Percentiles rank a stretch among this genome's conserved stretches.
Conservation (phyloP, 768 basidiomycete genomes). For the Suillus cothurnatus region DNA sequence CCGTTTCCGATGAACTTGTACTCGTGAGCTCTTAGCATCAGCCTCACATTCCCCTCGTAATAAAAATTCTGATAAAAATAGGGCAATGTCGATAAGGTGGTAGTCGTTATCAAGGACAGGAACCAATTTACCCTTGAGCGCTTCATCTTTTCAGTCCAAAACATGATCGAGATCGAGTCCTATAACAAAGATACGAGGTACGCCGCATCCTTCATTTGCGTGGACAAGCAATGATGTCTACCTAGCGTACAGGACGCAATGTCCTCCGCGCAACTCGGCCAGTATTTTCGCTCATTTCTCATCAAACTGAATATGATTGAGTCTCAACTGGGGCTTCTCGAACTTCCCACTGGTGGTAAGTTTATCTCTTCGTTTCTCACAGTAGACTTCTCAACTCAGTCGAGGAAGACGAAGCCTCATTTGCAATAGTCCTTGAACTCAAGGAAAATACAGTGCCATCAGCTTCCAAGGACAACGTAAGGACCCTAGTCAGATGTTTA, state of each 20-base stretch:
- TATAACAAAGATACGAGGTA: constrained; percentile 75
- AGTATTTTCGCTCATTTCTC: constrained; percentile 82
- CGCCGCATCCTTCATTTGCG: constrained; percentile 7
- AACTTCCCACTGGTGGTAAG: constrained; percentile 41
- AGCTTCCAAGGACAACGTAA: constrained; percentile 48
- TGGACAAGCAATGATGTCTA: not conserved
- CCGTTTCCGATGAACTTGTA: constrained; percentile 75
- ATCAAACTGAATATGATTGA: constrained; percentile 81
- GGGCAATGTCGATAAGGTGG: constrained; percentile 80
- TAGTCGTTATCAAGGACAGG: constrained; percentile 83
- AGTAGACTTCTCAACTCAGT: constrained; percentile 7
- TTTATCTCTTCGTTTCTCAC: constrained; percentile 31
- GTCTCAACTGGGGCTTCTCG: constrained; percentile 62
- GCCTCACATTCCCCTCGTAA: not conserved
- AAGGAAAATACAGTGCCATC: constrained; percentile 64
- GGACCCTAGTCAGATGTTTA: constrained; percentile 8
- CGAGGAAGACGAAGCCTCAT: constrained; percentile 66
- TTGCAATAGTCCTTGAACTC: constrained; percentile 82
- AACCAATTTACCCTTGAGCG: constrained; percentile 84
- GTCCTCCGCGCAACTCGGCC: constrained; percentile 59
- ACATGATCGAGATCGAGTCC: constrained; percentile 71
- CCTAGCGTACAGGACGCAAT: constrained; percentile 74
- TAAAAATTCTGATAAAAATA: constrained; percentile 29
- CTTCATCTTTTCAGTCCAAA: constrained; percentile 86
- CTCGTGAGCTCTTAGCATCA: constrained; percentile 43